A percentile compares a stretch with the other conserved stretches of the same genome.
phyloP scores from a whole-genome alignment of 202 grass and related monocot genomes.

The Setaria italica region DNA sequence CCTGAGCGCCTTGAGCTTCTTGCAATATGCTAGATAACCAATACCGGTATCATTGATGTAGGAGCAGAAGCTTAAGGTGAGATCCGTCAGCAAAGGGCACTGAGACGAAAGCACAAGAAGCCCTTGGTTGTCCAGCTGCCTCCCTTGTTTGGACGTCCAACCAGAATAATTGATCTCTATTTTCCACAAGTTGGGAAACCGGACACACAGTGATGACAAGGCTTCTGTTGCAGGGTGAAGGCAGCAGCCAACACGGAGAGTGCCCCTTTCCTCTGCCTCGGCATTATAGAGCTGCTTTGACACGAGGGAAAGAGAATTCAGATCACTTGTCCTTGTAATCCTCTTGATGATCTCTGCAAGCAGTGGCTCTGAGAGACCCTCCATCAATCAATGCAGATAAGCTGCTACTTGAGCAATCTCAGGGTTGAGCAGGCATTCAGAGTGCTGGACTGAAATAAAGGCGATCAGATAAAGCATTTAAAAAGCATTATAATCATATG shows the following conservation, averaged over 20 bases:
- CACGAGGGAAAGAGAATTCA: conserved; percentile 63
- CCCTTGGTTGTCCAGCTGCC: conserved; percentile 63
- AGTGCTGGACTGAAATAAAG: neutral
- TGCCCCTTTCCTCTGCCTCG: conserved; percentile 52
- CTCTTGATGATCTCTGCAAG: conserved; percentile 66
- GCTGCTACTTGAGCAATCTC: neutral
- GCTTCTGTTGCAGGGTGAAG: conserved; percentile 54
- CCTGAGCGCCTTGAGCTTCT: conserved; percentile 59
- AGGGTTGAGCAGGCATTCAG: conserved; percentile 6
- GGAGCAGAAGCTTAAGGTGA: conserved; percentile 69
- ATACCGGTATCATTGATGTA: conserved; percentile 56
- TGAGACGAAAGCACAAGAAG: conserved; percentile 54
- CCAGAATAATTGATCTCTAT: conserved; percentile 71
- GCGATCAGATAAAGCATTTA: neutral
- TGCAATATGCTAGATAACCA: conserved; percentile 49
- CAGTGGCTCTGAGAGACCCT: conserved; percentile 59
- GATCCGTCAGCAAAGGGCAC: conserved; percentile 53
- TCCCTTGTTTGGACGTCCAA: conserved; percentile 45
- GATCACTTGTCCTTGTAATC: conserved; percentile 55
- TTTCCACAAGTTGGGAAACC: conserved; percentile 67
- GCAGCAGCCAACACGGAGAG: conserved; percentile 53
- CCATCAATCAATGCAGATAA: conserved; percentile 44
- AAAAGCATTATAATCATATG: neutral
- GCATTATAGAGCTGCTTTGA: conserved; percentile 54
- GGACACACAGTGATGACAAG: conserved; percentile 49